Evolutionary conservation across 2,329 filamentous ascomycete species (phyloP).

Genomic region (Beauveria pseudobassiana): DNA sequence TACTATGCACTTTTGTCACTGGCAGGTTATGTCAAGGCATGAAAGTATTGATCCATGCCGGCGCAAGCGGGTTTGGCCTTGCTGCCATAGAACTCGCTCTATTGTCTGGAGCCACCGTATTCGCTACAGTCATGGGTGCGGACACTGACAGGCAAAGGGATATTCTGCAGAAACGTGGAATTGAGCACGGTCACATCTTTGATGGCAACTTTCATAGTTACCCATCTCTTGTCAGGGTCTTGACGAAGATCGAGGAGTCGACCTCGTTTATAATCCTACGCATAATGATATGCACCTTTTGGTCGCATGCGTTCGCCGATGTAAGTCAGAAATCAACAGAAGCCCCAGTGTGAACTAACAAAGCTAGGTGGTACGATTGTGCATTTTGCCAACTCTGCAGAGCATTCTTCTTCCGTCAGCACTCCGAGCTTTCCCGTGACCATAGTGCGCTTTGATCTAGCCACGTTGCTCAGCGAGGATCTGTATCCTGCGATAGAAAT

Average conservation of each 20-base stretch:
- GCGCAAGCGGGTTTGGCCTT: slow-evolving; percentile 35
- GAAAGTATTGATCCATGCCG: slow-evolving; percentile 37
- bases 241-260: slow-evolving; percentile 29
- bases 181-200: slow-evolving; percentile 32
- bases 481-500: slow-evolving; percentile 23
- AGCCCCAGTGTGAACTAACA: neutral
- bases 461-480: slow-evolving; percentile 25
- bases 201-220: slow-evolving; percentile 27
- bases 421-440: slow-evolving; percentile 17
- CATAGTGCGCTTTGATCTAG: slow-evolving; percentile 27
- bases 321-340: slow-evolving; percentile 22
- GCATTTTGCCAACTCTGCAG: slow-evolving; percentile 22
- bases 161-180: slow-evolving; percentile 25
- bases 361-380: slow-evolving; percentile 25
- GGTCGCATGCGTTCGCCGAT: slow-evolving; percentile 27
- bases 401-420: slow-evolving; percentile 11
- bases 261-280: slow-evolving; percentile 40
- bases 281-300: slow-evolving; percentile 25
- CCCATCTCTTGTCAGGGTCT: slow-evolving; percentile 22
- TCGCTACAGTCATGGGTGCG: slow-evolving; percentile 30
- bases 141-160: slow-evolving; percentile 26
- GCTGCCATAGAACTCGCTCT: slow-evolving; percentile 35
- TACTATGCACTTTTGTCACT: slow-evolving; percentile 33
- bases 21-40: slow-evolving; percentile 21
- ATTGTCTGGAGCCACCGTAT: slow-evolving; percentile 31